Conservation (phyloP, 73 alveolate genomes). For the Paramecium tetraurelia region DNA sequence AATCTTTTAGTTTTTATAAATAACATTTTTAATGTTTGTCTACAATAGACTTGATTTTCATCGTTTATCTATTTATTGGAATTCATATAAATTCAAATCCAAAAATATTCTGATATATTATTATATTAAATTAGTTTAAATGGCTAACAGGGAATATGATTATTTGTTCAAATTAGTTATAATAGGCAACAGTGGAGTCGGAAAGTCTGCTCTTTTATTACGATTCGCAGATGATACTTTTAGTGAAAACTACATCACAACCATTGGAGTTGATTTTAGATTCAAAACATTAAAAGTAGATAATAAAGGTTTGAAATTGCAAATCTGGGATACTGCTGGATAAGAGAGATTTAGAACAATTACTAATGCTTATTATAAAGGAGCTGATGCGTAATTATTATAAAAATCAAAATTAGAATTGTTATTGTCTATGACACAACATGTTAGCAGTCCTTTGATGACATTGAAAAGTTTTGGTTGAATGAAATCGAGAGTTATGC, state of each 20-base stretch:
- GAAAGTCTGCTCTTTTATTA: slow-evolving; percentile 70
- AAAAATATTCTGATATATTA: not conserved
- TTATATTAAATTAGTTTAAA: not conserved
- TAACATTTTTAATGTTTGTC: not conserved
- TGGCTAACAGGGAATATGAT: slow-evolving; percentile 62
- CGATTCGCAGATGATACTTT: slow-evolving; percentile 75
- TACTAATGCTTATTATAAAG: slow-evolving; percentile 74
- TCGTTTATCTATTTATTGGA: not conserved
- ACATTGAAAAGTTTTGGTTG: slow-evolving; percentile 60
- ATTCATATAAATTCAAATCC: not conserved
- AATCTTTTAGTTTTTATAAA: not conserved
- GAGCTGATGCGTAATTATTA: slow-evolving; percentile 68
- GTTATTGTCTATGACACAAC: slow-evolving; percentile 73
- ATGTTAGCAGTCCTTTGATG: slow-evolving; percentile 39
- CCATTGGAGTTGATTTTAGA: slow-evolving; percentile 79
- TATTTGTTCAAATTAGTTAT: slow-evolving; percentile 72
- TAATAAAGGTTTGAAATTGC: slow-evolving; percentile 65
- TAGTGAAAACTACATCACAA: slow-evolving; percentile 72
- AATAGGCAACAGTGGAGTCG: slow-evolving; percentile 77
- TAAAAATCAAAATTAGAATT: slow-evolving; percentile 41
- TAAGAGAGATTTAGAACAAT: slow-evolving; percentile 78
- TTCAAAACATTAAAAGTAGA: slow-evolving; percentile 71
- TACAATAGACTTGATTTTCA: not conserved
- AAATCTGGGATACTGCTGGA: slow-evolving; percentile 85
- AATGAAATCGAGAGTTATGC: slow-evolving; percentile 60